A percentile compares a stretch with the other conserved stretches of the same genome.
Evolutionary conservation across 2,329 filamentous ascomycete genomes (phyloP).

Genomic region (Xylariaceae sp.): DNA sequence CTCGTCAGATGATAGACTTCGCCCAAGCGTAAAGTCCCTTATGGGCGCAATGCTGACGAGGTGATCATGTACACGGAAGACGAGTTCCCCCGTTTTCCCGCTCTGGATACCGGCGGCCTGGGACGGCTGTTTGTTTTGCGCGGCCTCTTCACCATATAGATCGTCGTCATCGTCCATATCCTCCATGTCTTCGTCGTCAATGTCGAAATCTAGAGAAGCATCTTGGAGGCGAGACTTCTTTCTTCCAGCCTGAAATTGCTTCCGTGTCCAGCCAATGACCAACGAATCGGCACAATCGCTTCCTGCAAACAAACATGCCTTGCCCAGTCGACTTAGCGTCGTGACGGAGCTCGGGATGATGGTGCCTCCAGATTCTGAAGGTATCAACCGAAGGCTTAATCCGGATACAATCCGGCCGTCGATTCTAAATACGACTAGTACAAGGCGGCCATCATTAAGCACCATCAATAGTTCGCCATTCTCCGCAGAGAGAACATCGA

Average conservation of each 20-base stretch:
- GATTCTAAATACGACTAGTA: constrained; percentile 78
- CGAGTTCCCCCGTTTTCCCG: constrained; percentile 63
- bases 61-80: constrained; percentile 76
- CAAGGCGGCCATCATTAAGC: constrained; percentile 73
- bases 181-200: constrained; percentile 55
- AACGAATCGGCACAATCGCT: constrained; percentile 82
- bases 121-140: constrained; percentile 38
- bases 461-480: constrained; percentile 84
- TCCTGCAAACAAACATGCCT: constrained; percentile 77
- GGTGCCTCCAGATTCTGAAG: constrained; percentile 63
- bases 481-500: constrained; percentile 76
- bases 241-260: constrained; percentile 62
- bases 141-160: constrained; percentile 63
- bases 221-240: constrained; percentile 65
- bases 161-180: constrained; percentile 66
- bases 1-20: constrained; percentile 48
- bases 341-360: constrained; percentile 66
- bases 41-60: constrained; percentile 81
- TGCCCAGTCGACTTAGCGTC: constrained; percentile 69
- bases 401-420: constrained; percentile 92
- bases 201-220: constrained; percentile 52
- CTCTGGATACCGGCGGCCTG: constrained; percentile 43
- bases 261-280: constrained; percentile 77
- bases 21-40: constrained; percentile 72
- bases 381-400: constrained; percentile 70